These are phyloP conservation scores for Paxillus rubicundulus DNA, from an alignment of 768 basidiomycete species.

Conservation along the genomic window DNA sequence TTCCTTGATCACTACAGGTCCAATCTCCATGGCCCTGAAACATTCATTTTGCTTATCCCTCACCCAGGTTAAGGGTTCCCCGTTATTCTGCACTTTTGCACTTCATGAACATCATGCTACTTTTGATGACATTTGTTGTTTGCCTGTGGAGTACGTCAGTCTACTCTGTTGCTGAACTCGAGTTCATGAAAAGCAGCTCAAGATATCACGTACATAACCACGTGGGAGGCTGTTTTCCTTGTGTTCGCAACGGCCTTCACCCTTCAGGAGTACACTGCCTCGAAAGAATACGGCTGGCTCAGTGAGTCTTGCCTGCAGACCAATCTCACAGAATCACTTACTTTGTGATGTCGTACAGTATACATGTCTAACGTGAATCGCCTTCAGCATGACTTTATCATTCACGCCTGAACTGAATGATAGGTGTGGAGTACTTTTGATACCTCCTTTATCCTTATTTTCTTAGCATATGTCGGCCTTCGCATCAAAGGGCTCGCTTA, in stretches of 20 bases:
- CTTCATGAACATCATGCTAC: constrained; percentile 69
- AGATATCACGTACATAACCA: constrained; percentile 47
- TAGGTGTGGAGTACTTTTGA: constrained; percentile 94
- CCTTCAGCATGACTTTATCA: constrained; percentile 1
- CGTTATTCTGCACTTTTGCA: constrained; percentile 76
- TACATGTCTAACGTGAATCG: constrained; percentile 75
- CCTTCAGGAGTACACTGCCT: constrained; percentile 84
- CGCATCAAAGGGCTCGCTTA: constrained; percentile 60
- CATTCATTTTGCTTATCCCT: constrained; percentile 3
- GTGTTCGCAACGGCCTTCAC: constrained; percentile 75
- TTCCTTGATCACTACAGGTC: constrained; percentile 85
- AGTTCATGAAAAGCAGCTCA: constrained; percentile 44
- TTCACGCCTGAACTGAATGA: constrained; percentile 1
- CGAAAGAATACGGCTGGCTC: constrained; percentile 84
- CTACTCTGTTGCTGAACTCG: not conserved
- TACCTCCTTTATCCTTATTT: constrained; percentile 68
- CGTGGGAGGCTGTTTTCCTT: constrained; percentile 72
- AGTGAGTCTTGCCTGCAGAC: constrained; percentile 49
- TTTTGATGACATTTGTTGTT: constrained; percentile 67
- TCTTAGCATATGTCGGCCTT: constrained; percentile 62
- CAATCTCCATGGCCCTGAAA: not conserved
- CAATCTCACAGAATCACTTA: constrained; percentile 1
- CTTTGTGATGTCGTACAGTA: constrained; percentile 38
- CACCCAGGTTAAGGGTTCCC: constrained; percentile 72
- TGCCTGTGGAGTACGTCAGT: constrained; percentile 65